These are phyloP conservation scores for Avena insularis DNA, from an alignment of 176 grass and related monocot genomes.

Conservation along the genomic window DNA sequence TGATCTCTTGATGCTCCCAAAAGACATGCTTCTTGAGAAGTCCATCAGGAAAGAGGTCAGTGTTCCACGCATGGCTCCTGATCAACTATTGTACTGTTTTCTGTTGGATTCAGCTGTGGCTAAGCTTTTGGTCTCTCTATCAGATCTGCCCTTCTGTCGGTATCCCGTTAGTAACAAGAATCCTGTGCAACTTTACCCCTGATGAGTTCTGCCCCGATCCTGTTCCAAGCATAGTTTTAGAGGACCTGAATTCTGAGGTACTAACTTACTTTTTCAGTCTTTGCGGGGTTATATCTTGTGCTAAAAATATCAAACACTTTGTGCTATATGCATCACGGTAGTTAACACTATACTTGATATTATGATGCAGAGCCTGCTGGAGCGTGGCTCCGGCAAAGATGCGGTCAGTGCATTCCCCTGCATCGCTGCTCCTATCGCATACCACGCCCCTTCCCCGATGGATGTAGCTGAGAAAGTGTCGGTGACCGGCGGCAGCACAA, in stretches of 20 bases:
- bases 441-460: slow-evolving; percentile 41
- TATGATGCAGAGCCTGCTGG: slow-evolving; percentile 71
- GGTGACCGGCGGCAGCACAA: slow-evolving; percentile 22
- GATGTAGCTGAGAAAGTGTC: slow-evolving; percentile 66
- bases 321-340: neutral
- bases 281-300: neutral
- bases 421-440: slow-evolving; percentile 55
- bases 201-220: slow-evolving; percentile 92
- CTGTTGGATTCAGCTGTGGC: neutral
- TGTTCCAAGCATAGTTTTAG: slow-evolving; percentile 78
- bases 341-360: neutral
- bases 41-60: slow-evolving; percentile 86
- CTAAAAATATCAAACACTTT: slow-evolving; percentile 12
- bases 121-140: slow-evolving; percentile 49
- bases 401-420: slow-evolving; percentile 53
- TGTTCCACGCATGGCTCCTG: slow-evolving; percentile 6
- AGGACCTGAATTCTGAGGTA: slow-evolving; percentile 96
- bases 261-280: no score
- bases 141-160: slow-evolving; percentile 88
- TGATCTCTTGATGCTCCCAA: slow-evolving; percentile 96
- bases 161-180: slow-evolving; percentile 74
- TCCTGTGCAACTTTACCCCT: slow-evolving; percentile 89
- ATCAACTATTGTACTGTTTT: neutral
- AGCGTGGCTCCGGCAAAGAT: slow-evolving; percentile 40
- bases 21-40: slow-evolving; percentile 92